Conservation (phyloP, 2,329 filamentous ascomycete genomes). For the Pleomassaria siparia region DNA sequence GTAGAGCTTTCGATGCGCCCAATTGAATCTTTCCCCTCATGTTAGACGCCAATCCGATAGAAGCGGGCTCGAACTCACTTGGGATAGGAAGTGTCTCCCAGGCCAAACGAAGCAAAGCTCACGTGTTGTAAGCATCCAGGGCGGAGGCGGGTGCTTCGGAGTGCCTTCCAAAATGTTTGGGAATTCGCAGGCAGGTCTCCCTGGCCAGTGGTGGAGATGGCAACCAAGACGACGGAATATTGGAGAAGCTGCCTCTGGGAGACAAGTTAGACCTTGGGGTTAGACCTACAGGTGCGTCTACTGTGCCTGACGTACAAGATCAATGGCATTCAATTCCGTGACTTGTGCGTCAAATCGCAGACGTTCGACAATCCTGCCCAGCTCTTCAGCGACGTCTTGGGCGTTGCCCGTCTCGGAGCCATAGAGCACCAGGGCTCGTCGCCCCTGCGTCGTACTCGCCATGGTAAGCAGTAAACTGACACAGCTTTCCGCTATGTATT, state of each 20-base stretch:
- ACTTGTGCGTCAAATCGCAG: constrained; percentile 77
- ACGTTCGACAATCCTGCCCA: constrained; percentile 73
- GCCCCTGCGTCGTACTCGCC: constrained; percentile 17
- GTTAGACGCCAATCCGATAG: constrained; percentile 9
- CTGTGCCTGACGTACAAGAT: constrained; percentile 65
- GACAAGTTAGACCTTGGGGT: constrained; percentile 9
- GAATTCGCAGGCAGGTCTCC: constrained; percentile 89
- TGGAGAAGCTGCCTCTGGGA: constrained; percentile 47
- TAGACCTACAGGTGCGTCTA: neutral
- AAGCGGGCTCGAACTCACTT: constrained; percentile 59
- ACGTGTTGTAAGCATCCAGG: constrained; percentile 68
- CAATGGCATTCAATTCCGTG: constrained; percentile 73
- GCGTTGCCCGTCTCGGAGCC: constrained; percentile 95
- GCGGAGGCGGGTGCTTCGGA: constrained; percentile 77
- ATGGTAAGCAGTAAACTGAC: neutral
- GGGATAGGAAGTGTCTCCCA: constrained; percentile 92
- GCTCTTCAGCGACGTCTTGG: constrained; percentile 85
- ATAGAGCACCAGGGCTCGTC: constrained; percentile 74
- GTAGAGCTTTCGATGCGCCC: constrained; percentile 84
- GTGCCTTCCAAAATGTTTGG: constrained; percentile 77
- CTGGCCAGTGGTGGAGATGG: constrained; percentile 90
- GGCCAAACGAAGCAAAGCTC: constrained; percentile 81
- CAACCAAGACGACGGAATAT: constrained; percentile 68
- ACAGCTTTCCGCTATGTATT: neutral
- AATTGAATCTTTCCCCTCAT: constrained; percentile 73